These are phyloP conservation scores for Solanum bulbocastanum DNA, from an alignment of 257 asterid genomes.

Conservation along the genomic window DNA sequence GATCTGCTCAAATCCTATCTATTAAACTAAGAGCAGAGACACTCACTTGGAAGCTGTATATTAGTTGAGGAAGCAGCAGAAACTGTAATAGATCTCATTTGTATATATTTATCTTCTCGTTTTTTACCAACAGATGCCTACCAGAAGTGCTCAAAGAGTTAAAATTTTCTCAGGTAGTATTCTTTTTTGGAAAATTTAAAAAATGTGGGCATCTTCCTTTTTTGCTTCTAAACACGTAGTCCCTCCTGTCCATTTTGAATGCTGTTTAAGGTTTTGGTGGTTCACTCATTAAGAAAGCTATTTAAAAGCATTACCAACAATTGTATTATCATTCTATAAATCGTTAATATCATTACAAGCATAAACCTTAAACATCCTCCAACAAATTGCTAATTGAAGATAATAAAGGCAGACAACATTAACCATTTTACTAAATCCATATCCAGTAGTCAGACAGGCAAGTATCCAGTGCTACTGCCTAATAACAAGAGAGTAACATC, in stretches of 20 bases:
- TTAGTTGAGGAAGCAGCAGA: not conserved
- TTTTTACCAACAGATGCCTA: not conserved
- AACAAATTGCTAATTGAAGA: not conserved
- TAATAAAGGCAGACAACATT: not conserved
- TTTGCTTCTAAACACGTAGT: not conserved
- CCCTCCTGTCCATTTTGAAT: not conserved
- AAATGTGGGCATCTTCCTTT: not conserved
- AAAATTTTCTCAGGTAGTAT: not conserved
- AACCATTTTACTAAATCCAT: not conserved
- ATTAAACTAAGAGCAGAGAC: not conserved
- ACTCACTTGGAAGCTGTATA: not conserved
- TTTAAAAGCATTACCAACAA: not conserved
- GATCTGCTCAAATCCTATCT: not conserved
- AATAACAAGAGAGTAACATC: conserved; percentile 5
- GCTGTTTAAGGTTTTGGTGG: not conserved
- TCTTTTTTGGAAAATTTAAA: not conserved
- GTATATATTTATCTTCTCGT: not conserved
- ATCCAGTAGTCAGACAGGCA: not conserved
- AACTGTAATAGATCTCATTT: not conserved
- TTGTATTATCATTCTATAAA: not conserved
- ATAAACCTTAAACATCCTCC: not conserved
- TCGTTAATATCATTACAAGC: not conserved
- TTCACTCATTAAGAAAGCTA: not conserved
- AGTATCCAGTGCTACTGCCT: not conserved
- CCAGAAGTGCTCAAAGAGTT: not conserved